These are phyloP conservation scores for Strobilomyces echinocephalus DNA, from an alignment of 768 basidiomycete species.

Conservation along the genomic window DNA sequence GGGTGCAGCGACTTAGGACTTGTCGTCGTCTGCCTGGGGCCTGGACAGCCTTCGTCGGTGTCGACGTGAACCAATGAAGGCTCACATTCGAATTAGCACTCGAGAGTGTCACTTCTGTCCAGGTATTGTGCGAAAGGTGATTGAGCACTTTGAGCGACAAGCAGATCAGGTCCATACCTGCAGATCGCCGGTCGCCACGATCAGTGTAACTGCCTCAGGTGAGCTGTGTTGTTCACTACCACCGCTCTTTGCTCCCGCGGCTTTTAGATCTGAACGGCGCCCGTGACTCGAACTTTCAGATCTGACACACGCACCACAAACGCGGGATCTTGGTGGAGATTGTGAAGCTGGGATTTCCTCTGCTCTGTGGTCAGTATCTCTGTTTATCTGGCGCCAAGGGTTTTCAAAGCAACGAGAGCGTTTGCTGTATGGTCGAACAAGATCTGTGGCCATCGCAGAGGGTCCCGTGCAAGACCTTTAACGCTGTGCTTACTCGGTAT, in stretches of 20 bases:
- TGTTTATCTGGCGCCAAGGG: too few relatives aligned
- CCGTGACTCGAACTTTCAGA: not conserved
- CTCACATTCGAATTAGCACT: not conserved
- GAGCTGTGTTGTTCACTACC: not conserved
- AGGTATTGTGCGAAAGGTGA: not conserved
- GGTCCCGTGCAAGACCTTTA: not conserved
- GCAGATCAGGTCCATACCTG: not conserved
- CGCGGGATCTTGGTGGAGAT: not conserved
- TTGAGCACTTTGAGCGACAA: not conserved
- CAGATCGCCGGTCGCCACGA: not conserved
- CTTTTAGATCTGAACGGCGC: not conserved
- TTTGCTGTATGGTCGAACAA: not conserved
- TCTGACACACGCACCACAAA: not conserved
- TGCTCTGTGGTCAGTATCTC: not conserved
- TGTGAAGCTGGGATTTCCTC: not conserved
- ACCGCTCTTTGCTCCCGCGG: not conserved
- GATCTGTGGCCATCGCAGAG: not conserved
- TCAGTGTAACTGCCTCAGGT: not conserved
- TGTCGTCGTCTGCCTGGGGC: not conserved
- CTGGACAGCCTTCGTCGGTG: not conserved
- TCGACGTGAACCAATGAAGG: not conserved
- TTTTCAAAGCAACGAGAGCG: not conserved
- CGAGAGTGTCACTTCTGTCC: not conserved
- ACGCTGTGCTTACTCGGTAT: not conserved
- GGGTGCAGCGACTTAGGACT: not conserved